Evolutionary conservation across 257 asterid genomes (phyloP), one percentile per base, ranked within the genome.

Genomic region (Nicotiana tomentosiformis): DNA sequence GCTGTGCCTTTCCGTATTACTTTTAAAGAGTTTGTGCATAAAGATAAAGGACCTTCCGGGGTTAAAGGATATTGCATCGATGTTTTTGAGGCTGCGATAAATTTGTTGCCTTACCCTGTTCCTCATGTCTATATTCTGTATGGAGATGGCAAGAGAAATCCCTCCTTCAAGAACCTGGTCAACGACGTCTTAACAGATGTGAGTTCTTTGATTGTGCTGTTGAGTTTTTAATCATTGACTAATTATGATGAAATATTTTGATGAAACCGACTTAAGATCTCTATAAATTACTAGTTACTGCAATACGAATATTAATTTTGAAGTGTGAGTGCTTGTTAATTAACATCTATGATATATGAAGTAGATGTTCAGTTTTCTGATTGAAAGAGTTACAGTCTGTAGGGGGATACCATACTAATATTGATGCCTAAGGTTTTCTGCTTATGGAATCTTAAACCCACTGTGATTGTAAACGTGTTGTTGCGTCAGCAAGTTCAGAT

Each of bases 21-120:
- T 23, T 92, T 81, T 81, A 88, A 91, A 1, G 95, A 90, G 57
- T 83, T 90, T 70, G 95, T 85, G 26, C 88, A 91, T 10, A 92
- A 88, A 83, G 97, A 93, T 78, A 81, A 87, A 33, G 96, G 96
- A 4, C 91, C 95, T 16, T 70, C 83, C 20, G 97, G 93, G 62
- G 95, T 87, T 5, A 89, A 57, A 88, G 97, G 97, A 60, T 93
- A 80, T 81, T 92, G 95, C 88, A 89, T 93, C 62, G 97, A 93
- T 82, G 91, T 93, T 60, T 93, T 92, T 64, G 96, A 93, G 89
- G 97, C 97, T 86, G 97, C 97, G 15, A 70, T 93, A 64, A 81
- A 79, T 55, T 80, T 93, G 82, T 76, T 93, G 89, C 92, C 93
- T 69, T 93, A 93, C 70, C 84, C 97, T 5, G 93, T 93, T 58